Evolutionary conservation across 208 protist genomes (phyloP).

Genomic region (Wallacemonas rigidus): DNA sequence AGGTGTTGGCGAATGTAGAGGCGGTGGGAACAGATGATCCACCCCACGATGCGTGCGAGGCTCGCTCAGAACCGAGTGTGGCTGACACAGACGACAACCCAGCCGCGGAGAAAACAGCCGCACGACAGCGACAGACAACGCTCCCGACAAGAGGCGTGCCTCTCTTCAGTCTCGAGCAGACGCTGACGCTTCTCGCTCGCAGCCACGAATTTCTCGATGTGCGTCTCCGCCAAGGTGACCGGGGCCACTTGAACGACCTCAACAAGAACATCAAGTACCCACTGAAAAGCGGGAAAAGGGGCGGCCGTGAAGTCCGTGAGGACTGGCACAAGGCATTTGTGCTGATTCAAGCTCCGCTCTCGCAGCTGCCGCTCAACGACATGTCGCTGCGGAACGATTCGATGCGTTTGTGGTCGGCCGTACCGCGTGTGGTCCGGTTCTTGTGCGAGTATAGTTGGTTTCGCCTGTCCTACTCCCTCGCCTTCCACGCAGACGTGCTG

Average conservation of each 20-base stretch:
- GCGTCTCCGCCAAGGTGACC: slow-evolving; percentile 80
- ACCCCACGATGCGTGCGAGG: no score
- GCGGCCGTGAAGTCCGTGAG: slow-evolving; percentile 79
- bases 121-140: neutral
- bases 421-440: slow-evolving; percentile 72
- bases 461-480: slow-evolving; percentile 44
- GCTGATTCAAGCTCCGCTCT: slow-evolving; percentile 75
- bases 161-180: neutral
- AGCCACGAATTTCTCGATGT: slow-evolving; percentile 74
- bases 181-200: slow-evolving; percentile 61
- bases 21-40: neutral
- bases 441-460: slow-evolving; percentile 61
- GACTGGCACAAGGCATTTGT: slow-evolving; percentile 91
- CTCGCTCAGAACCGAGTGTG: neutral
- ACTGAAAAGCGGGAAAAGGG: slow-evolving; percentile 57
- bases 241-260: slow-evolving; percentile 75
- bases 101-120: neutral
- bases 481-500: slow-evolving; percentile 50
- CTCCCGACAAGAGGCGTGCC: neutral
- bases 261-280: slow-evolving; percentile 76
- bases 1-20: neutral
- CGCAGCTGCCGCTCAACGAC: slow-evolving; percentile 54
- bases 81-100: neutral
- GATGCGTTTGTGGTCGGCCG: slow-evolving; percentile 59
- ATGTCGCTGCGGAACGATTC: slow-evolving; percentile 82